Evolutionary conservation across 1,284 basidiomycete species (phyloP), one percentile per base, ranked within the genome.

Genomic region (Microstroma glucosiphilum): DNA sequence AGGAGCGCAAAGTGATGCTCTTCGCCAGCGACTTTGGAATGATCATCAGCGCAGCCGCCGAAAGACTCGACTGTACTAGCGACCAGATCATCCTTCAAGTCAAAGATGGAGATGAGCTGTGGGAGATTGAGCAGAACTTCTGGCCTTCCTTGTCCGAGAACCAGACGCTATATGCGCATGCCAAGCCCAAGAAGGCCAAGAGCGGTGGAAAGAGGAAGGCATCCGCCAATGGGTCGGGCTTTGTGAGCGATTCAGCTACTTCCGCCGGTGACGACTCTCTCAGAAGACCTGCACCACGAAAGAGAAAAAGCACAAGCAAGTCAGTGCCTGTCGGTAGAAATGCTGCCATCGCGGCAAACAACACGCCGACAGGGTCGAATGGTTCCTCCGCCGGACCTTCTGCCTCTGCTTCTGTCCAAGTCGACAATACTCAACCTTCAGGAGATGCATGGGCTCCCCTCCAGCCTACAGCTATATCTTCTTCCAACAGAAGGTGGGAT

Each of bases 1-100:
- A 54, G 17, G 51, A 54, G 51, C 51, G 51, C 51, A 21, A 26
- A 25, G 51, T 54, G 21, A 21, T 54, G 21, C n/a, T 54, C 51
- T 17, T 25, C 51, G 51, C 25, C 51, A 21, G 21, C 51, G 51
- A 54, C 51, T 54, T 23, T 25, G 21, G 13, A 6, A 25, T 25
- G 21, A 25, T 54, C 51, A 25, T 13, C 21, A 54, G 13, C 17
- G 15, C 25, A 4, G 51, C 51, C 21, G 51, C 51, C 17, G 51
- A 54, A 13, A 54, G 26, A 25, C 51, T 54, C 21, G 51, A 26
- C 17, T 23, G n/a, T 15, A 15, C n/a, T 15, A 26, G 21, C n/a
- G 51, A 54, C 2, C 21, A 54, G 51, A 25, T 54, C 17, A 15
- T 54, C 21, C n/a, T 54, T 6, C 51, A 54, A 21, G 26, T 54